Evolutionary conservation across 2,329 filamentous ascomycete species (phyloP), one percentile per base, ranked within the genome.

Genomic region (Epichloe brachyelytri): DNA sequence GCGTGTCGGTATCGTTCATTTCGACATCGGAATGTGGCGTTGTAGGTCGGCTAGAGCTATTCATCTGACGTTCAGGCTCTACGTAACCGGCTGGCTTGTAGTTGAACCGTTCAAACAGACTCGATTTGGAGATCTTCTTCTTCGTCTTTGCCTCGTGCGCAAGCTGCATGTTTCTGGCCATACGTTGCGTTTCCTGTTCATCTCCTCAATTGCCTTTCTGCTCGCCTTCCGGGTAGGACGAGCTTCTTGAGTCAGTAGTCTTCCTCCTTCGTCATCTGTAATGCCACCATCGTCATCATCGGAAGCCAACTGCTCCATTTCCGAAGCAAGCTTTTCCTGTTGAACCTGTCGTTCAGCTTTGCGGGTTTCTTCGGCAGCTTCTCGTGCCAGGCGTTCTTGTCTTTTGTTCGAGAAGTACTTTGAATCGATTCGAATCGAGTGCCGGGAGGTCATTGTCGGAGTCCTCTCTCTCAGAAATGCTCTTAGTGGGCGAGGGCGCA

Each of bases 171-270:
- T 86, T 94, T 57, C 93, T 79, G 58, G 80, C 84, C 70, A 98
- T 80, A 33, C 93, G 82, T 70, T 98, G 93, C 1, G 91, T 96
- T 68, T 98, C 93, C 88, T 80, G 59, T 86, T 85, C 85, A 98
- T 96, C 58, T 97, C 91, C 63, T 96, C 88, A 41, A 96, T 65
- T 0, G 93, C 93, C 68, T 89, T 96, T 71, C 91, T 97, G 71
- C 90, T 91, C 0, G 93, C 90, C 64, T 93, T 95, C 12, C 93
- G 80, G 10, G 79, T 77, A 5, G 88, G 83, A 4, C 84, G 80
- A 26, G 77, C 74, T 39, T 78, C 72, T 61, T 90, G 86, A 0
- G 85, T 86, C 43, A 93, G 70, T 55, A 73, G 79, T 43, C 73
- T 74, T n/a, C 76, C 83, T 40, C 72, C 78, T 26, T 81, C 80